Base-by-base conservation (phyloP, 257 asterid species). In the Solanum sitiens region DNA sequence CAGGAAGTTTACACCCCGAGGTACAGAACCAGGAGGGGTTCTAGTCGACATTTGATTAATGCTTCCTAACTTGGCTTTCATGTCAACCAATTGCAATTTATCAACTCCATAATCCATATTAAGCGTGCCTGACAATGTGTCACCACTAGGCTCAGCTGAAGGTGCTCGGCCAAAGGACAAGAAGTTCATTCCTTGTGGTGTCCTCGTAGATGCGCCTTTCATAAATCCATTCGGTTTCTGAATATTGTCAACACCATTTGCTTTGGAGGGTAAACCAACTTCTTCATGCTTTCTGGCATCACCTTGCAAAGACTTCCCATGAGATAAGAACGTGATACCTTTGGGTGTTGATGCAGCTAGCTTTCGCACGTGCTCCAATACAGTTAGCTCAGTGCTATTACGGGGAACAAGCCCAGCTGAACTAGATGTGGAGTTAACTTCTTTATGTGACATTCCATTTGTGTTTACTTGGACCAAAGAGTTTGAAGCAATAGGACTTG, bases 101-200 rank as follows among this genome's bases (percentile, higher is more conserved):
- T 86, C 89, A 86, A 86, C 44, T 75, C 88, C 92, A 13, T 80
- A 68, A 83, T 87, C 84, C 77, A 53, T 65, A 73, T 72, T 89
- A 86, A 82, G 87, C 89, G 90, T 80, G 87, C 86, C 83, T 33
- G 94, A 87, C 63, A 88, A 35, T 85, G 86, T 88, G 87, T 89
- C 91, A 67, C 87, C 33, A 89, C 90, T 89, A 65, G 96, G 90
- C 82, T 88, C 93, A 80, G 87, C 91, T 37, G 88, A 47, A 85
- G 93, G 86, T 83, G 93, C 92, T 87, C 91, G 91, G 70, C 95
- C 93, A 88, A 97, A 93, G 87, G 98, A 92, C 82, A 97, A 93
- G 90, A 97, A 95, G 91, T 95, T 97, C 71, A 97, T 92, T 50
- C 99, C 99, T 82, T 86, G 91, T 50, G 98, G 96, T 82, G 75